Conservation (phyloP, 2,329 filamentous ascomycete species). For the Monosporascus sp. region DNA sequence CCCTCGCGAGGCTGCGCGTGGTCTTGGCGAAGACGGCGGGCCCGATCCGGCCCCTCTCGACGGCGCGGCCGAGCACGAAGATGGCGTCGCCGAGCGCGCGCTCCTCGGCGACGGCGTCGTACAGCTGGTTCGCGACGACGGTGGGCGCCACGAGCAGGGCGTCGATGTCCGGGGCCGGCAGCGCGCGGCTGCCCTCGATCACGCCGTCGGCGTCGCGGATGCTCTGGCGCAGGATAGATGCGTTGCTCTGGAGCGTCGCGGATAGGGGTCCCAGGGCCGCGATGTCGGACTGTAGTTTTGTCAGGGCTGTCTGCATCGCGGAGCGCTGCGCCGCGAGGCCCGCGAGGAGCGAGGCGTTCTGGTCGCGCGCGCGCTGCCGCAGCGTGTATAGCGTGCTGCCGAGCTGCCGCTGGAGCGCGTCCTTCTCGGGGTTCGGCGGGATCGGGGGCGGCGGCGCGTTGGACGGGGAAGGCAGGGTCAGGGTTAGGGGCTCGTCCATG, state of each 20-base stretch:
- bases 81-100: slow-evolving; percentile 80
- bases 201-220: slow-evolving; percentile 74
- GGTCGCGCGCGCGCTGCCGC: slow-evolving; percentile 62
- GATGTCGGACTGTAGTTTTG: slow-evolving; percentile 69
- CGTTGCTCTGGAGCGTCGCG: slow-evolving; percentile 68
- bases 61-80: slow-evolving; percentile 71
- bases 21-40: slow-evolving; percentile 74
- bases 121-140: slow-evolving; percentile 88
- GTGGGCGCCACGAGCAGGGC: slow-evolving; percentile 91
- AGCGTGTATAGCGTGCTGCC: slow-evolving; percentile 64
- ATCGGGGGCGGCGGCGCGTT: slow-evolving; percentile 72
- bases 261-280: slow-evolving; percentile 66
- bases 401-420: slow-evolving; percentile 75
- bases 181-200: slow-evolving; percentile 65
- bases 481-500: slow-evolving; percentile 53
- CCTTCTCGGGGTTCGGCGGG: slow-evolving; percentile 93
- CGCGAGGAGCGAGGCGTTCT: slow-evolving; percentile 69
- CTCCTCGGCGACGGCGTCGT: slow-evolving; percentile 84
- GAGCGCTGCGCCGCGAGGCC: slow-evolving; percentile 74
- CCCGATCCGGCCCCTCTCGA: slow-evolving; percentile 67
- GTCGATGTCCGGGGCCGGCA: slow-evolving; percentile 73
- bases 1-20: slow-evolving; percentile 67
- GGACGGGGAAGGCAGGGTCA: slow-evolving; percentile 43
- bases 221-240: slow-evolving; percentile 70
- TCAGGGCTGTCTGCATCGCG: slow-evolving; percentile 68